phyloP scores from a whole-genome alignment of 1,139 yeast genomes.

The Kluyveromyces marxianus region DNA sequence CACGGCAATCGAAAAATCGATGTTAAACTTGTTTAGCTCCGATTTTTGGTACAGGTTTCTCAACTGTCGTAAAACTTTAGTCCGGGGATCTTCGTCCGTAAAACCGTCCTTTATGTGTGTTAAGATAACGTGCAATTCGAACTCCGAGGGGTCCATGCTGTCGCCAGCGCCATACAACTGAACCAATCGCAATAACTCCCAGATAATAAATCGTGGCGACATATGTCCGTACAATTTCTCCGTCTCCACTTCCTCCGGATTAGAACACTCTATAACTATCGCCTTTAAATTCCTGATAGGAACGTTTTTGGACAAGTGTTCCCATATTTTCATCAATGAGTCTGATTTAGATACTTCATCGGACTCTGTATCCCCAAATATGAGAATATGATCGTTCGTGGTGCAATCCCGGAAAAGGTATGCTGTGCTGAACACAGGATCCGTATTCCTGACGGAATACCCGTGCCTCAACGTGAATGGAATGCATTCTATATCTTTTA shows the following conservation, averaged over 20 bases:
- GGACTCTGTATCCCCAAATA: constrained; percentile 81
- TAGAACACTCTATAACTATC: constrained; percentile 73
- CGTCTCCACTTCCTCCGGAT: constrained; percentile 40
- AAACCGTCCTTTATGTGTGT: constrained; percentile 65
- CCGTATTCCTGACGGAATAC: constrained; percentile 10
- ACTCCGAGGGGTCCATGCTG: constrained; percentile 6
- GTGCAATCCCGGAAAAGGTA: constrained; percentile 40
- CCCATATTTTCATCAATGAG: constrained; percentile 51
- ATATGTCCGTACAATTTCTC: constrained; percentile 66
- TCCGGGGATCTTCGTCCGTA: constrained; percentile 46
- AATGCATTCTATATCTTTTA: constrained; percentile 16
- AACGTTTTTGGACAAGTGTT: constrained; percentile 42
- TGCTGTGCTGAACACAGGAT: constrained; percentile 39
- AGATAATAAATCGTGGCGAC: constrained; percentile 55
- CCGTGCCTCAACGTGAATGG: constrained; percentile 33
- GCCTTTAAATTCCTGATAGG: constrained; percentile 38
- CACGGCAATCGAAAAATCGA: constrained; percentile 24
- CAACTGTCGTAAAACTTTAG: constrained; percentile 41
- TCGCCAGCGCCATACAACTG: constrained; percentile 9
- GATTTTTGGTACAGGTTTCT: constrained; percentile 25
- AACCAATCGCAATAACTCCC: constrained; percentile 45
- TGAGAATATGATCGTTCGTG: constrained; percentile 36
- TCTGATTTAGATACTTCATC: constrained; percentile 42
- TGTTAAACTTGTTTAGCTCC: constrained; percentile 9
- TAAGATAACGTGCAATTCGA: constrained; percentile 45